Conservation (phyloP, 2,329 filamentous ascomycete genomes). For the Fusarium newnesense region DNA sequence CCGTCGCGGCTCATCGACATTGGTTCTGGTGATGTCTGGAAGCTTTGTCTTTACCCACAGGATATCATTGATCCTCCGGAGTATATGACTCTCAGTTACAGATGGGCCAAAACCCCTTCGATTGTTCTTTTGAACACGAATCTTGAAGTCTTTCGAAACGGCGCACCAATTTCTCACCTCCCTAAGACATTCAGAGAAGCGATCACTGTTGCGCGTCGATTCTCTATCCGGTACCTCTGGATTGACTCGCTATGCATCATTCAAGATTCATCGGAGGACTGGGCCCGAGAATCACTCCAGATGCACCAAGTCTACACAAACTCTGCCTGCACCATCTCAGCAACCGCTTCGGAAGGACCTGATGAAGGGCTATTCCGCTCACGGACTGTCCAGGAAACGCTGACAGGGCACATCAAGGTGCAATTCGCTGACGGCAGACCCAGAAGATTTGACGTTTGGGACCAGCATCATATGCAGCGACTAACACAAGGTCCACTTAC, state of each 20-base stretch:
- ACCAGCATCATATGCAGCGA: background rate
- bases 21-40: background rate
- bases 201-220: background rate
- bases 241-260: background rate
- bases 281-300: background rate
- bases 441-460: background rate
- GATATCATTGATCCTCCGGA: background rate
- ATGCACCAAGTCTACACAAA: background rate
- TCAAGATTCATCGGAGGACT: background rate
- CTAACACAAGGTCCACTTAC: background rate
- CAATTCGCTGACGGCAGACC: background rate
- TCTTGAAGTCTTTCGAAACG: background rate
- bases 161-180: background rate
- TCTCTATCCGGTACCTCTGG: background rate
- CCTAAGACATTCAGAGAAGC: background rate
- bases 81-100: background rate
- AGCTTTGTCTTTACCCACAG: background rate
- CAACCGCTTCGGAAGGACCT: background rate
- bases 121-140: background rate
- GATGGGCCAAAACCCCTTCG: background rate
- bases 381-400: fast-evolving
- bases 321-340: background rate
- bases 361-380: background rate
- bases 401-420: background rate
- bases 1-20: background rate